phyloP scores from a whole-genome alignment of 306 rosid genomes.

The Malus sieversii region DNA sequence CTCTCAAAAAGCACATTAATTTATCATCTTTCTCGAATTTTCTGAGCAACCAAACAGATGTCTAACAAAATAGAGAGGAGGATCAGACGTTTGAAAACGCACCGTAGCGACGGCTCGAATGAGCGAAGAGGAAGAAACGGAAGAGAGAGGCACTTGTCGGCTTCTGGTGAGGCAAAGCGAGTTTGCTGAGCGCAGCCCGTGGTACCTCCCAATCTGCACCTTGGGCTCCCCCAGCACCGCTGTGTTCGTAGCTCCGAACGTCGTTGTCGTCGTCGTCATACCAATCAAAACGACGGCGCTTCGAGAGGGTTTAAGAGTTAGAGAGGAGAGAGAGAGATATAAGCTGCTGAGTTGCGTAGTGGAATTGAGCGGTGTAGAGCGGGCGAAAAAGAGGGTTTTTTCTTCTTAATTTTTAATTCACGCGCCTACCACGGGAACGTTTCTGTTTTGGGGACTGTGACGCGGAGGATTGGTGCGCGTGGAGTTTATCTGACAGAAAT shows the following conservation, averaged over 20 bases:
- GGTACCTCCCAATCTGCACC: constrained; percentile 57
- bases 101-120: constrained; percentile 78
- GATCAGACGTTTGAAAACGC: not conserved
- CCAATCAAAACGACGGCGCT: not conserved
- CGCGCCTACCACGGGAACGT: constrained; percentile 30
- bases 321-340: not conserved
- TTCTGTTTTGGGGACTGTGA: not conserved
- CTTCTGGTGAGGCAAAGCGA: constrained; percentile 36
- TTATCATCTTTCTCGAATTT: not conserved
- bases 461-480: constrained; percentile 10
- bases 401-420: not conserved
- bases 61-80: not conserved
- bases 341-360: not conserved
- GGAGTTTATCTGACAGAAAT: not conserved
- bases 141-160: constrained; percentile 17
- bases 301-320: not conserved
- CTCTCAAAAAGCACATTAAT: not conserved
- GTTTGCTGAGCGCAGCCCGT: constrained; percentile 47
- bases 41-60: constrained; percentile 8
- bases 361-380: constrained; percentile 18
- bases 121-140: constrained; percentile 31
- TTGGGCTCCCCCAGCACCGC: constrained; percentile 43
- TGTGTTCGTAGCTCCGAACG: constrained; percentile 48
- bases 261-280: constrained; percentile 54
- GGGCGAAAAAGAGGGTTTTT: not conserved